Conservation (phyloP, 495 filamentous ascomycete genomes). For the Apodospora peruviana region DNA sequence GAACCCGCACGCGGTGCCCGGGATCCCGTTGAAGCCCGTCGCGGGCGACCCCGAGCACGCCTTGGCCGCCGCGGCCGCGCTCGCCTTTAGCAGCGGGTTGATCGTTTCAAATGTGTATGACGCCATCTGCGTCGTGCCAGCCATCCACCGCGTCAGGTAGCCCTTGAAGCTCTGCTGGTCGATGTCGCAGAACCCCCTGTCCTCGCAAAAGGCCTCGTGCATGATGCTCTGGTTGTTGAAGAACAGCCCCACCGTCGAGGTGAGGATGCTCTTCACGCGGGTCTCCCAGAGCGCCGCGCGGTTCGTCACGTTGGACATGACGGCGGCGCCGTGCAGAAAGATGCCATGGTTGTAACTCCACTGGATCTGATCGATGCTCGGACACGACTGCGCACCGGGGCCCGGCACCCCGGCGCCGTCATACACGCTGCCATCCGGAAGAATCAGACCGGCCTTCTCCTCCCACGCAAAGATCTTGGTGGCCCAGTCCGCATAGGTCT, state of each 20-base stretch:
- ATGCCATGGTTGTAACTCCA: conserved; percentile 76
- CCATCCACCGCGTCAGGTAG: conserved; percentile 66
- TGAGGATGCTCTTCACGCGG: conserved; percentile 51
- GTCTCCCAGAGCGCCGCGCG: conserved; percentile 47
- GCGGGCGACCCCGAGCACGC: conserved; percentile 55
- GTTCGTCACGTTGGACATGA: conserved; percentile 67
- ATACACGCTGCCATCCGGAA: conserved; percentile 53
- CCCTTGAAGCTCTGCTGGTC: conserved; percentile 75
- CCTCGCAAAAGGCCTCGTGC: conserved; percentile 67
- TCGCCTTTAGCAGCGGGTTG: conserved; percentile 50
- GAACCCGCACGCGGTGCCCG: conserved; percentile 47
- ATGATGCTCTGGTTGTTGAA: conserved; percentile 49
- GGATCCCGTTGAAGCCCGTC: conserved; percentile 39
- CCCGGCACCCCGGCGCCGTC: conserved; percentile 57
- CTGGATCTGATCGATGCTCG: conserved; percentile 55
- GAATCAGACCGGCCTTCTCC: conserved; percentile 54
- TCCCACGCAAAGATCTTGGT: conserved; percentile 69
- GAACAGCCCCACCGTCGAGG: conserved; percentile 51
- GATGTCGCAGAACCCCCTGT: conserved; percentile 55
- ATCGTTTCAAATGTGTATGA: conserved; percentile 55
- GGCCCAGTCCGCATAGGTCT: conserved; percentile 73
- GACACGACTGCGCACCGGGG: conserved; percentile 46
- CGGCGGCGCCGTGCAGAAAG: conserved; percentile 65
- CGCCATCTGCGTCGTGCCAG: conserved; percentile 58
- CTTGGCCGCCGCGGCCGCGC: conserved; percentile 55